Evolutionary conservation across 2,329 filamentous ascomycete species (phyloP), one percentile per base, ranked within the genome.

Genomic region (Neoascochyta sp.): DNA sequence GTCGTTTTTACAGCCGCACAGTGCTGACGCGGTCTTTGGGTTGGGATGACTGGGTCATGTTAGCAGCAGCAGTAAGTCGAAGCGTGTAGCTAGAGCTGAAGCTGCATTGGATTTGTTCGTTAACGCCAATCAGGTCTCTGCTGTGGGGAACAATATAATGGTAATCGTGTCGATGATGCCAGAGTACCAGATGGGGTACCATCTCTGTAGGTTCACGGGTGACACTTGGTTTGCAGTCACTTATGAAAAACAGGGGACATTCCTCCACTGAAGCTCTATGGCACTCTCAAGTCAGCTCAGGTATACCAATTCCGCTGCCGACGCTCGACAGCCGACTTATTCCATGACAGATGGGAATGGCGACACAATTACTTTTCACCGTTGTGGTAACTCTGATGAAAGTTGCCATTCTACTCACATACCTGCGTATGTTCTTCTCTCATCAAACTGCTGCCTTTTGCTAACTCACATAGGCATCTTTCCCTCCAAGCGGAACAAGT

Each of bases 1-100:
- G 44, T 38, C 44, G 48, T 1, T 39, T 52, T 11, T 51, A 53
- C 28, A 52, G 53, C 14, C 49, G 54, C 16, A 46, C 51, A 9
- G 44, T 50, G 3, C 27, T 51, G 9, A 40, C 55, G 2, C 32
- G 34, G 19, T 49, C 52, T 7, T 29, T 59, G 6, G 52, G 52
- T 3, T 49, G 41, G 45, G 54, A 56, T 26, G 53, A 57, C 32
- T 50, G 50, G 34, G 34, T 46, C n/a, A 57, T 57, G 53, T 26
- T 49, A 6, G 12, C 45, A 5, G 53, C 54, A 23, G 40, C 47
- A 16, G 48, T 52, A 37, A 43, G 48, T 45, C 4, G n/a, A n/a
- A n/a, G n/a, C 7, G 4, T 16, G 18, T 22, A 11, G 16, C 19
- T 8, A n/a, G 19, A 8, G 19, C 19, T 21, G 8, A 8, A 21